These are phyloP conservation scores for Phialophora verrucosa DNA, from an alignment of 2,329 filamentous ascomycete species.

Conservation along the genomic window DNA sequence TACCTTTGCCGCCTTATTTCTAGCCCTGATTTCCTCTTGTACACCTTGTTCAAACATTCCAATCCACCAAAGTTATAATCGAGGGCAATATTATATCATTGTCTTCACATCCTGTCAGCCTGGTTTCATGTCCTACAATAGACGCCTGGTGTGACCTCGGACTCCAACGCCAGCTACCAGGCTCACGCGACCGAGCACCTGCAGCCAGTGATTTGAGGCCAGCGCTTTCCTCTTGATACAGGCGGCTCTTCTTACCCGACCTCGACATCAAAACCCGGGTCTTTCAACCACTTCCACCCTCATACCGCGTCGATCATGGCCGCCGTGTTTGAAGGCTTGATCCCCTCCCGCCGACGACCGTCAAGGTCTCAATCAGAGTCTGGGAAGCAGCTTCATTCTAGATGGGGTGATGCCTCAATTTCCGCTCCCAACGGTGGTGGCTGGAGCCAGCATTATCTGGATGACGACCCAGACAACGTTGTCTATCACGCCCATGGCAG, in stretches of 20 bases:
- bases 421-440: conserved; percentile 49
- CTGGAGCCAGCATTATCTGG: conserved; percentile 44
- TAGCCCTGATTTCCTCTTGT: conserved; percentile 6
- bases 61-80: conserved; percentile 2
- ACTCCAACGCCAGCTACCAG: neutral
- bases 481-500: conserved; percentile 29
- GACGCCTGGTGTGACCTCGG: conserved; percentile 5
- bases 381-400: conserved; percentile 43
- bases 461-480: conserved; percentile 23
- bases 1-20: conserved; percentile 14
- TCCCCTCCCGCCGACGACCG: conserved; percentile 26
- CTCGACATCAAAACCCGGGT: conserved; percentile 1
- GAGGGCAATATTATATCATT: conserved; percentile 4
- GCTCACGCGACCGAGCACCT: neutral
- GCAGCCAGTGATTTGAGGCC: conserved; percentile 10
- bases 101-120: neutral
- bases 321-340: conserved; percentile 29
- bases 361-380: conserved; percentile 32
- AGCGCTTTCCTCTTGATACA: conserved; percentile 9
- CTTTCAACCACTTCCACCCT: neutral
- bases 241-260: conserved; percentile 11
- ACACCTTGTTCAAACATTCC: conserved; percentile 3
- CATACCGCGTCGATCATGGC: conserved; percentile 25
- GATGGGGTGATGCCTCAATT: conserved; percentile 51
- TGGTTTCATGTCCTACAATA: conserved; percentile 16